These are phyloP conservation scores for Pleurotus cornucopiae DNA, from an alignment of 768 basidiomycete genomes.

Conservation along the genomic window DNA sequence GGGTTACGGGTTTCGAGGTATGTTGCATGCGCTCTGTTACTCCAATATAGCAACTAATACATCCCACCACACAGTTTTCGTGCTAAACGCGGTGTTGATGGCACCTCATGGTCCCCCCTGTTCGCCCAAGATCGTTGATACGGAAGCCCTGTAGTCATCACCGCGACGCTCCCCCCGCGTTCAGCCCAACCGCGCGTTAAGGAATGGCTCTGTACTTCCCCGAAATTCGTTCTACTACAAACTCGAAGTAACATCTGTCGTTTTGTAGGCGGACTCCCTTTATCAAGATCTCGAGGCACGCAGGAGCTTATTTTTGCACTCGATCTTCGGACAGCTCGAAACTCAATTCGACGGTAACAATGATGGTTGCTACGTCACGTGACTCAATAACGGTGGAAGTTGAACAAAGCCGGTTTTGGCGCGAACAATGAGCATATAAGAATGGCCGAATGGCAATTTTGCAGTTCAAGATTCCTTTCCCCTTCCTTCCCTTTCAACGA, in stretches of 20 bases:
- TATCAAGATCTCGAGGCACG: background rate
- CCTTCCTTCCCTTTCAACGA: background rate
- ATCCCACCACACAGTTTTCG: background rate
- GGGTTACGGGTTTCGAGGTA: no score
- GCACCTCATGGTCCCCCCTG: no score
- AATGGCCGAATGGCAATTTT: background rate
- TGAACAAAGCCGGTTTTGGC: background rate
- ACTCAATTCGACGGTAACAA: background rate
- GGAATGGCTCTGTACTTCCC: no score
- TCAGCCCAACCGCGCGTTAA: no score
- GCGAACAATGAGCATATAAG: conserved; percentile 3
- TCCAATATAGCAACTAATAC: background rate
- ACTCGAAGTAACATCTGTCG: no score
- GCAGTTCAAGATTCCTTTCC: background rate
- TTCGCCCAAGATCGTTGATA: no score
- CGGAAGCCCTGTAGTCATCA: no score
- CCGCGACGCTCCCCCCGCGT: no score
- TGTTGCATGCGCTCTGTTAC: no score
- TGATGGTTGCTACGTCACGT: conserved; percentile 7
- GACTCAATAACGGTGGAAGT: background rate
- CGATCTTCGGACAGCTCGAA: background rate
- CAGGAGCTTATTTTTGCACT: background rate
- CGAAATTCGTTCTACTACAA: no score
- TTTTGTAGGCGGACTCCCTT: background rate
- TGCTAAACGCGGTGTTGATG: no score